Base-by-base conservation (phyloP, 1,284 basidiomycete species). In the Ustilago nuda region DNA sequence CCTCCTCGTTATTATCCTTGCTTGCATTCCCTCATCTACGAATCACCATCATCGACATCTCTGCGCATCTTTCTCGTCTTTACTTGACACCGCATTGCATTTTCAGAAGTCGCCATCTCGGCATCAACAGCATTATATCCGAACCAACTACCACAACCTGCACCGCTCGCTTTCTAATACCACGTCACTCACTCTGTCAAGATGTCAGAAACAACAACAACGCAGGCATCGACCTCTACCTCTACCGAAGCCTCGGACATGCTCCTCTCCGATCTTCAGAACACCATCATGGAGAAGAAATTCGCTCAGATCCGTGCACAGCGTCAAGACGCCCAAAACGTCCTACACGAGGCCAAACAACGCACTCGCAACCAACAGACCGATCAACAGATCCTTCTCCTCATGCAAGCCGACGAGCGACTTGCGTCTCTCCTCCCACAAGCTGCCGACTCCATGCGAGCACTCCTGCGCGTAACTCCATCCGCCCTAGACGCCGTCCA, bases 351-450 rank as follows among this genome's bases (percentile, higher is more conserved):
- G 54, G 64, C 71, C 33, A 66, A 77, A 33, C 66, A 71, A 56
- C 65, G 60, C 8, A 55, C 57, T 15, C 64, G 64, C 52, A 77
- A 77, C 56, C 61, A 65, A 39, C 62, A 73, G 59, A 71, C 75
- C 45, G 75, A 77, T 36, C 71, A 77, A 55, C 75, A 77, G 61
- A 77, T 77, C 52, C 56, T 77, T 39, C 66, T 73, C 5, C 67
- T 77, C 35, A 77, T 77, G 75, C 75, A 77, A 56, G 60, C 67
- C 23, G 75, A 77, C 33, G 71, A 77, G 37, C 63, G 75, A 7
- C 64, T 77, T 3, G 75, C 75, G 0, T 52, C 59, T 39, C 60
- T 77, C 19, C 67, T 77, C 27, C 67, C 75, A 11, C 71, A 77
- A 19, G 75, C 75, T 5, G 75, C 75, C 37, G 75, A 77, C 17